These are phyloP conservation scores for Kodamaea plutei DNA, from an alignment of 1,139 yeast species.

Conservation along the genomic window DNA sequence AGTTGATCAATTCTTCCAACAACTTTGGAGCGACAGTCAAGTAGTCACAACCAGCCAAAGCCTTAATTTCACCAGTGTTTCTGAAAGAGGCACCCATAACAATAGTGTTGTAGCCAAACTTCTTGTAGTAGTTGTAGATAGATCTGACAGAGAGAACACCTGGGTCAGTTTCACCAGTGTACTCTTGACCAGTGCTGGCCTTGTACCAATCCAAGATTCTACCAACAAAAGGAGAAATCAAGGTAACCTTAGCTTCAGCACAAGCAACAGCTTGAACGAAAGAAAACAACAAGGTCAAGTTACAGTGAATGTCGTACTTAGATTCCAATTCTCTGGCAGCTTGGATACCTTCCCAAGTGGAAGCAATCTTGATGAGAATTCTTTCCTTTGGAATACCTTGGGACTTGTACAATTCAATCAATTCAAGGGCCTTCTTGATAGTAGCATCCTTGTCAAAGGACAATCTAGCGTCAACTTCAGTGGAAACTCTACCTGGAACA, in stretches of 20 bases:
- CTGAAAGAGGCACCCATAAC: slow-evolving; percentile 99
- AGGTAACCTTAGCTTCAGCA: slow-evolving; percentile 95
- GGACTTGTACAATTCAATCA: slow-evolving; percentile 78
- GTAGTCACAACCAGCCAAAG: slow-evolving; percentile 96
- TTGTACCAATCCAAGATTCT: slow-evolving; percentile 99
- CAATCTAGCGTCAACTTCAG: slow-evolving; percentile 98
- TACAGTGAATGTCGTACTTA: slow-evolving; percentile 88
- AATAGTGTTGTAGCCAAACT: slow-evolving; percentile 91
- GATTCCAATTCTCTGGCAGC: slow-evolving; percentile 95
- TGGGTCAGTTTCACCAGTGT: slow-evolving; percentile 81
- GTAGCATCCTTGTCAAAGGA: slow-evolving; percentile 94
- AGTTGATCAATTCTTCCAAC: slow-evolving; percentile 83
- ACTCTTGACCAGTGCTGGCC: slow-evolving; percentile 87
- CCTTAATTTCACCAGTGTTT: slow-evolving; percentile 93
- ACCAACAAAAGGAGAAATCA: slow-evolving; percentile 98
- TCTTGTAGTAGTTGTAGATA: slow-evolving; percentile 97
- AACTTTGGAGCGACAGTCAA: slow-evolving; percentile 93
- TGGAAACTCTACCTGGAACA: slow-evolving; percentile 98
- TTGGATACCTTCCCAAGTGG: slow-evolving; percentile 99
- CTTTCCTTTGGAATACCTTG: slow-evolving; percentile 85
- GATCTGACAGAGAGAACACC: slow-evolving; percentile 89
- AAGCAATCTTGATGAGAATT: slow-evolving; percentile 91
- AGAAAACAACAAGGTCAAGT: slow-evolving; percentile 92
- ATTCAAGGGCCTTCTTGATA: slow-evolving; percentile 82
- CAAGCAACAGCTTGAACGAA: slow-evolving; percentile 97